Conservation (phyloP, 2,329 filamentous ascomycete species). For the Talaromyces sp. region DNA sequence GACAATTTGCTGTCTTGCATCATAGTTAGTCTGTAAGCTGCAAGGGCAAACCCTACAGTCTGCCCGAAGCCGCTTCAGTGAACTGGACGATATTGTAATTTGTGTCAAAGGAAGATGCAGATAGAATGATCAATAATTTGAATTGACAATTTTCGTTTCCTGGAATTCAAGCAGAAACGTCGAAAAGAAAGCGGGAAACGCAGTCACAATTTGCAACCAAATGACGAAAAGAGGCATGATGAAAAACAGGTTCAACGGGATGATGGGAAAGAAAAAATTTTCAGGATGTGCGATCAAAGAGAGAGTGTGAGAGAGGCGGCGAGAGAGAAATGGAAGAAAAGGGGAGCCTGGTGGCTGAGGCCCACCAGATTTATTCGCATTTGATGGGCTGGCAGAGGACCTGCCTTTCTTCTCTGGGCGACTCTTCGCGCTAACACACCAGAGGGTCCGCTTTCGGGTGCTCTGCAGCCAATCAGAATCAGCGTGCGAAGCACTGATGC, state of each 20-base stretch:
- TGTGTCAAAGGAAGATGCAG: neutral
- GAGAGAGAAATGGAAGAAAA: neutral
- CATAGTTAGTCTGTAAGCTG: constrained; percentile 22
- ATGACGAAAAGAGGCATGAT: neutral
- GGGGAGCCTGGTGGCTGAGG: constrained; percentile 13
- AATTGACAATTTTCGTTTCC: neutral
- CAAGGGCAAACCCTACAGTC: constrained; percentile 22
- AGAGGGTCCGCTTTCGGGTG: constrained; percentile 20
- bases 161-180: neutral
- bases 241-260: neutral
- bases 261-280: neutral
- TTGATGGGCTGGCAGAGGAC: neutral
- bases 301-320: neutral
- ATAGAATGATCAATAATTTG: neutral
- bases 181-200: neutral
- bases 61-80: neutral
- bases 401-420: neutral
- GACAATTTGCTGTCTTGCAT: constrained; percentile 18
- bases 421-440: neutral
- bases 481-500: constrained; percentile 21
- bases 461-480: constrained; percentile 22
- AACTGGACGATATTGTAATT: neutral
- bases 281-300: neutral
- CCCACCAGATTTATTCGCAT: constrained; percentile 10
- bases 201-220: neutral